Conservation (phyloP, 345 rosid species). For the Citrus unshiu region DNA sequence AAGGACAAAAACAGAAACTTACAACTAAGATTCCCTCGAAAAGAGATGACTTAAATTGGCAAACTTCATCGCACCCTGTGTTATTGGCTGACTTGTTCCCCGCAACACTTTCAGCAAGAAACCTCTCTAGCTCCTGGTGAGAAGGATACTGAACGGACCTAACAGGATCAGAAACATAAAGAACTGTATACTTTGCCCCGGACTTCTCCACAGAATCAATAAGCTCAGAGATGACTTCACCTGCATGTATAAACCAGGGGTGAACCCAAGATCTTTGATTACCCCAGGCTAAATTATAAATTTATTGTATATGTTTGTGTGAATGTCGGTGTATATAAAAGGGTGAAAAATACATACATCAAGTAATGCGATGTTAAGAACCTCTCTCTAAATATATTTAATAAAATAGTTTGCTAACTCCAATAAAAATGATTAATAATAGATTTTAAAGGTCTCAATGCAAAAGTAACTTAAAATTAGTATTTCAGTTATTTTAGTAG, state of each 20-base stretch:
- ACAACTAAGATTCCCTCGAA: conserved; percentile 88
- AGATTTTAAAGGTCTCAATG: too few species aligned
- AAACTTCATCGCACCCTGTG: conserved; percentile 69
- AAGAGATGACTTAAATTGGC: conserved; percentile 84
- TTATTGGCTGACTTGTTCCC: conserved; percentile 40
- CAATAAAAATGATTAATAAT: too few species aligned
- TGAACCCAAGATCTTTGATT: too few species aligned
- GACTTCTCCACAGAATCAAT: conserved; percentile 60
- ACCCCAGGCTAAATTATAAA: too few species aligned
- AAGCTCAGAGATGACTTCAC: conserved; percentile 61
- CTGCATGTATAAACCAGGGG: conserved; percentile 30
- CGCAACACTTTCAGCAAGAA: conserved; percentile 62
- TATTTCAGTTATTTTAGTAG: too few species aligned
- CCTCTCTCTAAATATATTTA: too few species aligned
- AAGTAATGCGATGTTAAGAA: too few species aligned
- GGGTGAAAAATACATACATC: too few species aligned
- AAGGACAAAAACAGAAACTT: conserved; percentile 29
- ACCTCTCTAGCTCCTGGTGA: conserved; percentile 61
- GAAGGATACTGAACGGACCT: conserved; percentile 53
- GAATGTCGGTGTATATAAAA: too few species aligned
- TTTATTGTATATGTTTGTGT: too few species aligned
- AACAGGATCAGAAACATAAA: conserved; percentile 76
- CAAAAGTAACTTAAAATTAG: too few species aligned
- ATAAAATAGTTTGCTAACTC: too few species aligned
- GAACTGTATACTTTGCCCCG: conserved; percentile 65